Conservation (phyloP, 208 protist species). For the Porcisia hertigi region DNA sequence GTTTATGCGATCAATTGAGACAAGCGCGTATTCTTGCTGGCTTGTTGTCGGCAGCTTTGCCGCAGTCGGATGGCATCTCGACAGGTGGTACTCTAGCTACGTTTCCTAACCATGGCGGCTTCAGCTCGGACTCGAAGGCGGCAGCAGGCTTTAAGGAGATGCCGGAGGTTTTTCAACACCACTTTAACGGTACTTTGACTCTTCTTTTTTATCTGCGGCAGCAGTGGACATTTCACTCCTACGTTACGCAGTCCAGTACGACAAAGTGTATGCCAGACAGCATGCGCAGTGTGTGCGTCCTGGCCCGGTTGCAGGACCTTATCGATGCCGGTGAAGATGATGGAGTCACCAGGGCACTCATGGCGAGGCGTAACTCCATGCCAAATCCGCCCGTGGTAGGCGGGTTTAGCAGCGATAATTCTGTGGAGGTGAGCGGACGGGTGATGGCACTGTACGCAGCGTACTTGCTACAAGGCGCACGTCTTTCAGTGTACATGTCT, state of each 20-base stretch:
- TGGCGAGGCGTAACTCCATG: slow-evolving; percentile 27
- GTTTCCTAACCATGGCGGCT: slow-evolving; percentile 8
- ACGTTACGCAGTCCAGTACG: slow-evolving; percentile 30
- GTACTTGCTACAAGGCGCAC: slow-evolving; percentile 72
- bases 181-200: slow-evolving; percentile 28
- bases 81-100: not conserved
- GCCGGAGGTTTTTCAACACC: slow-evolving; percentile 27
- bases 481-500: slow-evolving; percentile 67
- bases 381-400: slow-evolving; percentile 32
- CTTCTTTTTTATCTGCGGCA: slow-evolving; percentile 33
- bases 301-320: slow-evolving; percentile 49
- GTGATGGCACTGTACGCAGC: slow-evolving; percentile 73
- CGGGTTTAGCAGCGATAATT: slow-evolving; percentile 34
- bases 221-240: slow-evolving; percentile 28
- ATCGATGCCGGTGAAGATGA: slow-evolving; percentile 64
- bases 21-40: slow-evolving; percentile 20
- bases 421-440: slow-evolving; percentile 49
- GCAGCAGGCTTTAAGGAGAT: slow-evolving; percentile 22
- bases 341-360: slow-evolving; percentile 65
- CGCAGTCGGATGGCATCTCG: slow-evolving; percentile 9
- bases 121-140: slow-evolving; percentile 18
- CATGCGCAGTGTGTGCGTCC: slow-evolving; percentile 44
- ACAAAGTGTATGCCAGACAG: slow-evolving; percentile 30
- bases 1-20: slow-evolving; percentile 23
- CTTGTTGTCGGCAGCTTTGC: slow-evolving; percentile 15